These are phyloP conservation scores for Friedmanniomyces simplex DNA, from an alignment of 495 filamentous ascomycete species.

Conservation along the genomic window DNA sequence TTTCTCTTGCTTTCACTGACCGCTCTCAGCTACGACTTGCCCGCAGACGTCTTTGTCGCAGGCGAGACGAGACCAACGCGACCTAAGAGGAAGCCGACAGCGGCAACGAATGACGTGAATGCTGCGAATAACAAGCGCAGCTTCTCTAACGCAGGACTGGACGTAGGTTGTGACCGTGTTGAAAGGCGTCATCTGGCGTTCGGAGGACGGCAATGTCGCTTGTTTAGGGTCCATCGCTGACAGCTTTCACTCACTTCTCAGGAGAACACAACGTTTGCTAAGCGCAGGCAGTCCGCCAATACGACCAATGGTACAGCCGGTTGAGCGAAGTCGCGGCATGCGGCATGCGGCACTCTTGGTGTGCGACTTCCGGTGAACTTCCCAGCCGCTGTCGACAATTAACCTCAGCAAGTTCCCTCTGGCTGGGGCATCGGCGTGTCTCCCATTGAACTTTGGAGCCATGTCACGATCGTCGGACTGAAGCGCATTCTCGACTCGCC, in stretches of 20 bases:
- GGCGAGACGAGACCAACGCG: slow-evolving; percentile 48
- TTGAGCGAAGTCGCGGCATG: neutral
- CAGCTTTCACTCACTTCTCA: neutral
- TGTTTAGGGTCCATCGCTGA: neutral
- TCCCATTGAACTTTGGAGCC: neutral
- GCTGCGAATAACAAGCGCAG: slow-evolving; percentile 28
- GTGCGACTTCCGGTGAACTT: too few relatives aligned
- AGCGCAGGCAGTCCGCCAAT: slow-evolving; percentile 20
- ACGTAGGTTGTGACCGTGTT: slow-evolving; percentile 24
- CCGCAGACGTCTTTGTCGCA: slow-evolving; percentile 74
- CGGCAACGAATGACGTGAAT: slow-evolving; percentile 1
- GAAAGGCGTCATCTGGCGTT: neutral
- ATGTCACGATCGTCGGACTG: neutral
- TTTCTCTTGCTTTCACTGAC: slow-evolving; percentile 19
- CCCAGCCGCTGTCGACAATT: too few relatives aligned
- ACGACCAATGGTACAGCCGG: neutral
- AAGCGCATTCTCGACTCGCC: neutral
- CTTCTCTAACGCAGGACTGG: slow-evolving; percentile 25
- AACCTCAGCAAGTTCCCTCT: too few relatives aligned
- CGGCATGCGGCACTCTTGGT: too few relatives aligned
- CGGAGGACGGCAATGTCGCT: neutral
- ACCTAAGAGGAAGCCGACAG: slow-evolving; percentile 24
- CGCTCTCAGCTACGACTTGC: slow-evolving; percentile 61
- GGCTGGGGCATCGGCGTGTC: too few relatives aligned
- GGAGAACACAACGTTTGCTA: slow-evolving; percentile 14